Evolutionary conservation across 2,329 filamentous ascomycete genomes (phyloP).

Genomic region (Fusarium papillatum): DNA sequence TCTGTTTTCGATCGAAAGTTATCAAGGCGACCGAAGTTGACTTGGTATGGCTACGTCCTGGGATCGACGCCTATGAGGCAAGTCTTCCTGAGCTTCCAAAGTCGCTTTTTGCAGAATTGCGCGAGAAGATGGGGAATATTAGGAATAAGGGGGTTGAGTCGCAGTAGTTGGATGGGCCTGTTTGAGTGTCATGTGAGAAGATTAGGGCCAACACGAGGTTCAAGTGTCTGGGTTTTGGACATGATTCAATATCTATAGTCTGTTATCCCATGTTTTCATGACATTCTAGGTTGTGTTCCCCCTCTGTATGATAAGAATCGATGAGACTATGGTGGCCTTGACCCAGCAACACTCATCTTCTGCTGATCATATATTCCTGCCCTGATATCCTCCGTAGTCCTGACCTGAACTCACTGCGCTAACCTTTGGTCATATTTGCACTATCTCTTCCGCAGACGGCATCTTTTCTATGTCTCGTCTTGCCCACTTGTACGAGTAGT

Average conservation of each 20-base stretch:
- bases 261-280: not conserved
- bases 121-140: not conserved
- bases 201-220: not conserved
- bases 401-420: not conserved
- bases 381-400: not conserved
- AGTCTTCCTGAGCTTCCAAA: not conserved
- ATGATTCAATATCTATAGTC: not conserved
- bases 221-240: not conserved
- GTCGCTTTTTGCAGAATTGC: not conserved
- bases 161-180: not conserved
- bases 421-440: not conserved
- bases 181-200: not conserved
- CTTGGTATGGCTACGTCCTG: not conserved
- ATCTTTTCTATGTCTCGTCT: not conserved
- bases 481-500: not conserved
- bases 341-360: not conserved
- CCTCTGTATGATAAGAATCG: not conserved
- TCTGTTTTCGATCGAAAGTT: not conserved
- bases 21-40: not conserved
- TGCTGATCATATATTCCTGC: not conserved
- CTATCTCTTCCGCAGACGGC: not conserved
- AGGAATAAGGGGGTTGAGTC: not conserved
- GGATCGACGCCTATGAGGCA: not conserved
- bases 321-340: not conserved
- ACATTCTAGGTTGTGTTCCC: not conserved